These are phyloP conservation scores for Malus hybrid DNA, from an alignment of 331 rosid genomes.

Conservation along the genomic window DNA sequence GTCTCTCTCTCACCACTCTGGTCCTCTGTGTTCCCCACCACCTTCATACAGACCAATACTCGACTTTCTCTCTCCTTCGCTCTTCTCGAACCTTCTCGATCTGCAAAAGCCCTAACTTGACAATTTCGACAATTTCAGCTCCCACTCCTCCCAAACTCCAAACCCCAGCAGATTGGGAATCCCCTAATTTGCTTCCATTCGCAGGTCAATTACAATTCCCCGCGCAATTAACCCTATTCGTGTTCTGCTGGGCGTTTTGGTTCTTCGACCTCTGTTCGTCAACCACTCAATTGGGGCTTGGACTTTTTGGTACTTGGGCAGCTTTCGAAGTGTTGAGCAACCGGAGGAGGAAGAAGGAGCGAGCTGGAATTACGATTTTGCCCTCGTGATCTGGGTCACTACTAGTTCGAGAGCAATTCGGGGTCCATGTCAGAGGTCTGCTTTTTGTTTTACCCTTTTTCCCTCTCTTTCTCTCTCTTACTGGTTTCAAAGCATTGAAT, in stretches of 20 bases:
- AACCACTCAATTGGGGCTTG: neutral
- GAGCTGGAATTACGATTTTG: slow-evolving; percentile 8
- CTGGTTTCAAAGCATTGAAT: neutral
- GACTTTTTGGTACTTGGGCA: neutral
- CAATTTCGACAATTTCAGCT: neutral
- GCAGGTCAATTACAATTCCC: neutral
- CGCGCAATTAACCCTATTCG: neutral
- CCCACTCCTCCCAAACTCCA: neutral
- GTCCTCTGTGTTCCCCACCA: neutral
- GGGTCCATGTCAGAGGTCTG: slow-evolving; percentile 29
- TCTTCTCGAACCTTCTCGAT: slow-evolving; percentile 18
- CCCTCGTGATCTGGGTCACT: slow-evolving; percentile 12
- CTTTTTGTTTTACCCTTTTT: neutral
- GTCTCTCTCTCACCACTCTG: neutral
- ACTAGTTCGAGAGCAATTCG: neutral
- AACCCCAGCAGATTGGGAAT: neutral
- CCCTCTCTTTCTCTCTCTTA: neutral
- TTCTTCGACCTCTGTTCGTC: neutral
- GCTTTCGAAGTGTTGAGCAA: neutral
- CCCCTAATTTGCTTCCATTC: neutral
- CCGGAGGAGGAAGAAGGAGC: neutral
- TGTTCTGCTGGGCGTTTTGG: neutral
- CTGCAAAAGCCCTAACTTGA: neutral
- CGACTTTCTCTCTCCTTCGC: neutral
- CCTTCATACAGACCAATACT: neutral